A percentile compares a stretch with the other conserved stretches of the same genome.
Evolutionary conservation across 2,329 filamentous ascomycete genomes (phyloP).

Genomic region (Epichloe festucae): DNA sequence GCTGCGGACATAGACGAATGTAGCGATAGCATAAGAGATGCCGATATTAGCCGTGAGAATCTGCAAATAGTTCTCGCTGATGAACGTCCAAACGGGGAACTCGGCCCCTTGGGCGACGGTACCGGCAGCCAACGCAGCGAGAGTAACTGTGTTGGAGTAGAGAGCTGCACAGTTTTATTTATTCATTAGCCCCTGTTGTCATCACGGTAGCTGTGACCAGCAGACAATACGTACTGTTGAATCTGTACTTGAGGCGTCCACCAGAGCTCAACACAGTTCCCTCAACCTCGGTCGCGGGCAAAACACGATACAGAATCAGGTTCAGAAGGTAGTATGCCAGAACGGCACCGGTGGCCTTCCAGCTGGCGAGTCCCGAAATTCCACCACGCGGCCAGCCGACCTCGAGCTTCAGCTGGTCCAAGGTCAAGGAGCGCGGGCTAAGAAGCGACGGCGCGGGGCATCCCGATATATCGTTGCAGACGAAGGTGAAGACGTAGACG

Average conservation of each 20-base stretch:
- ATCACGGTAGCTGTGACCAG: neutral
- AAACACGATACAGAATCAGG: slow-evolving; percentile 57
- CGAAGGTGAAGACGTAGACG: slow-evolving; percentile 67
- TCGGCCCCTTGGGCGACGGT: slow-evolving; percentile 66
- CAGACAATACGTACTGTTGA: slow-evolving; percentile 46
- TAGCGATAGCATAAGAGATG: slow-evolving; percentile 58
- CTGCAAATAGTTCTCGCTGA: slow-evolving; percentile 81
- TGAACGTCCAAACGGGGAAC: slow-evolving; percentile 83
- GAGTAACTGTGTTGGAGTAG: slow-evolving; percentile 58
- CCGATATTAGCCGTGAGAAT: slow-evolving; percentile 73
- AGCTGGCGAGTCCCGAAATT: slow-evolving; percentile 55
- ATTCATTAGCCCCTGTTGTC: slow-evolving; percentile 5
- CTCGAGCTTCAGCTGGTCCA: slow-evolving; percentile 63
- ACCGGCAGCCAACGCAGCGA: slow-evolving; percentile 59
- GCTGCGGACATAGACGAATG: slow-evolving; percentile 69
- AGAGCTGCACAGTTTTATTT: slow-evolving; percentile 41
- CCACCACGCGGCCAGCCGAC: slow-evolving; percentile 70
- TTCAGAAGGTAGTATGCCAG: slow-evolving; percentile 69
- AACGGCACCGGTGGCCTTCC: slow-evolving; percentile 54
- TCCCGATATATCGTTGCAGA: slow-evolving; percentile 85
- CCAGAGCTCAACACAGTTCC: slow-evolving; percentile 60
- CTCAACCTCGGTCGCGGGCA: slow-evolving; percentile 60
- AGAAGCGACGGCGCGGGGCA: slow-evolving; percentile 78
- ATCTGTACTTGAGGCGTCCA: slow-evolving; percentile 66
- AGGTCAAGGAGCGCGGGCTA: slow-evolving; percentile 54